These are phyloP conservation scores for Acacia concinna DNA, from an alignment of 331 rosid species.

Conservation along the genomic window DNA sequence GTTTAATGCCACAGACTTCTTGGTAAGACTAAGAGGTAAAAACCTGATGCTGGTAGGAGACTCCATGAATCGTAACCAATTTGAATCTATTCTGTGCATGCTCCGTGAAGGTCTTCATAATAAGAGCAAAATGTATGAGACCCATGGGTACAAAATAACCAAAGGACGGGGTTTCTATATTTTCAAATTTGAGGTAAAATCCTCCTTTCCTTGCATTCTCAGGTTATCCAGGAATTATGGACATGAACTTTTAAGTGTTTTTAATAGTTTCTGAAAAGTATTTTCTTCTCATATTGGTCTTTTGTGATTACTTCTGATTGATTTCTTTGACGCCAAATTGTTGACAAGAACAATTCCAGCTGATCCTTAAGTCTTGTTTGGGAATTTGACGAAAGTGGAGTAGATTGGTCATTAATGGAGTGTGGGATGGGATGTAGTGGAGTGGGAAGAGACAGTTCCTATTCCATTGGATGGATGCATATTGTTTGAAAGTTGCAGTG, in stretches of 20 bases:
- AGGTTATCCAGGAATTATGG: conserved; percentile 9
- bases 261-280: background rate
- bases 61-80: conserved; percentile 94
- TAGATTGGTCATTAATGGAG: background rate
- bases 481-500: background rate
- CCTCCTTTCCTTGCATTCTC: conserved; percentile 6
- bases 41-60: conserved; percentile 87
- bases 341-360: background rate
- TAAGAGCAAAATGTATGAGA: conserved; percentile 86
- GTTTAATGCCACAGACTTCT: conserved; percentile 90
- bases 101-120: conserved; percentile 73
- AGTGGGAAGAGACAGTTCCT: background rate
- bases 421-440: background rate
- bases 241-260: background rate
- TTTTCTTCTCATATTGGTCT: background rate
- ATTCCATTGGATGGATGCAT: background rate
- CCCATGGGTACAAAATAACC: conserved; percentile 76
- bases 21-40: conserved; percentile 77
- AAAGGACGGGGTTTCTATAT: conserved; percentile 89
- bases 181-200: conserved; percentile 74
- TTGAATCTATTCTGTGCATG: conserved; percentile 85
- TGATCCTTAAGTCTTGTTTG: background rate
- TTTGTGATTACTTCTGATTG: conserved; percentile 20
- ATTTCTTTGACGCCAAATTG: conserved; percentile 10
- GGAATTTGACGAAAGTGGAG: background rate